A percentile compares a stretch with the other conserved stretches of the same genome.
These are phyloP conservation scores for Centrapalus pauciflorus DNA, from an alignment of 129 eudicot genomes.

Conservation along the genomic window DNA sequence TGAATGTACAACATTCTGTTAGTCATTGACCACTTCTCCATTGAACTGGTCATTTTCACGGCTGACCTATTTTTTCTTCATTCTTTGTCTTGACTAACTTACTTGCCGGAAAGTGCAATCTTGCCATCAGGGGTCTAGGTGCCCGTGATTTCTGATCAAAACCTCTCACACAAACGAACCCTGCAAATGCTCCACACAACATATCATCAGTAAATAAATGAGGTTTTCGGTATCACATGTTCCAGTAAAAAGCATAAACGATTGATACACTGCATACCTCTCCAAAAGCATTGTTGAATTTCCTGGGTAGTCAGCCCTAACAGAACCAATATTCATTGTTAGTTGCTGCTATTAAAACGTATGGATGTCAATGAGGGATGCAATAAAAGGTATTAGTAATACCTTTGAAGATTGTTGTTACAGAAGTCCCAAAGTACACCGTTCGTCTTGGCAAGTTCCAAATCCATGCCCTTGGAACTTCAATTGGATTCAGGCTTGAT, in stretches of 20 bases:
- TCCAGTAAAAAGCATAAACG: background rate
- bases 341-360: background rate
- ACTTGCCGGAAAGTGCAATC: slow-evolving; percentile 82
- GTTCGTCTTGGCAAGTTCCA: slow-evolving; percentile 79
- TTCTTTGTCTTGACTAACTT: slow-evolving; percentile 51
- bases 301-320: slow-evolving; percentile 69
- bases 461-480: slow-evolving; percentile 63
- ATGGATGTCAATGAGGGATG: slow-evolving; percentile 1
- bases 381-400: background rate
- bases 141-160: slow-evolving; percentile 61
- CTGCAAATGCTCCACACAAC: slow-evolving; percentile 30
- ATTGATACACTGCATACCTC: slow-evolving; percentile 40
- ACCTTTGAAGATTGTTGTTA: slow-evolving; percentile 82
- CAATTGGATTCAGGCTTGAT: slow-evolving; percentile 74
- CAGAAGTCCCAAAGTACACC: slow-evolving; percentile 89
- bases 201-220: slow-evolving; percentile 1
- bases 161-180: slow-evolving; percentile 91
- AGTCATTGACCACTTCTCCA: slow-evolving; percentile 34
- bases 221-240: background rate
- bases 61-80: slow-evolving; percentile 26
- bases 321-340: slow-evolving; percentile 17
- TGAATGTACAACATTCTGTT: slow-evolving; percentile 39
- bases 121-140: slow-evolving; percentile 76
- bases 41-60: slow-evolving; percentile 13
- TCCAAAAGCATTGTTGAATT: slow-evolving; percentile 90